phyloP scores from a whole-genome alignment of 2,329 filamentous ascomycete species.

The Ascochyta fabae region DNA sequence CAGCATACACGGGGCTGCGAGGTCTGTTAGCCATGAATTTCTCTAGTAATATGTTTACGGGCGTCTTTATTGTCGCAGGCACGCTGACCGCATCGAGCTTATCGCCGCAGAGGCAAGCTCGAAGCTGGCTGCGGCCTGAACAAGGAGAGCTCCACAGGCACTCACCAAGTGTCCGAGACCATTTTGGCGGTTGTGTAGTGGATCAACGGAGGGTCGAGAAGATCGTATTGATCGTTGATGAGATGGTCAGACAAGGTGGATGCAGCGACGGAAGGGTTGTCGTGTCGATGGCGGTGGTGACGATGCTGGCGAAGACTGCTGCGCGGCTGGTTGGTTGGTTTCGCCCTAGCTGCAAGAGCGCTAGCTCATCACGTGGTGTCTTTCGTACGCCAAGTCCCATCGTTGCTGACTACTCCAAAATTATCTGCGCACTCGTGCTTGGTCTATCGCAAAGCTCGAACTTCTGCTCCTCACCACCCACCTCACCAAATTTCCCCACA shows the following conservation, averaged over 20 bases:
- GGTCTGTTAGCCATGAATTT: constrained; percentile 36
- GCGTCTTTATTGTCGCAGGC: constrained; percentile 19
- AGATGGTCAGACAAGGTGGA: constrained; percentile 40
- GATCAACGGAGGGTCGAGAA: constrained; percentile 29
- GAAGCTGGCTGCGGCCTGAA: constrained; percentile 42
- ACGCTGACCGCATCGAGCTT: constrained; percentile 42
- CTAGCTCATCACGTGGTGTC: constrained; percentile 29
- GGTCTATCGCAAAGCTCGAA: not conserved
- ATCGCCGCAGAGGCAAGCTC: constrained; percentile 44
- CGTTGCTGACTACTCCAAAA: constrained; percentile 11
- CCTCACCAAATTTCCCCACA: constrained; percentile 14
- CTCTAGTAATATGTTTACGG: not conserved
- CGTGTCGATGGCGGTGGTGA: constrained; percentile 43
- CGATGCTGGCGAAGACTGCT: constrained; percentile 42
- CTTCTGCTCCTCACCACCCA: constrained; percentile 17
- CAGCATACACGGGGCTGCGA: constrained; percentile 93
- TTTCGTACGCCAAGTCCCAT: constrained; percentile 16
- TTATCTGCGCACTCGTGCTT: not conserved
- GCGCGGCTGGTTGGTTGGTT: constrained; percentile 5
- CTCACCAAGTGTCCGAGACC: constrained; percentile 83
- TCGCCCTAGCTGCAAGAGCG: constrained; percentile 21
- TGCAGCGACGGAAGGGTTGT: constrained; percentile 36
- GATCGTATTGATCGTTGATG: constrained; percentile 32
- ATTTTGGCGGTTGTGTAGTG: constrained; percentile 61
- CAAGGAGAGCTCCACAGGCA: constrained; percentile 47